These are phyloP conservation scores for Geotrichum macrosporum DNA, from an alignment of 1,139 yeast species.

Conservation along the genomic window DNA sequence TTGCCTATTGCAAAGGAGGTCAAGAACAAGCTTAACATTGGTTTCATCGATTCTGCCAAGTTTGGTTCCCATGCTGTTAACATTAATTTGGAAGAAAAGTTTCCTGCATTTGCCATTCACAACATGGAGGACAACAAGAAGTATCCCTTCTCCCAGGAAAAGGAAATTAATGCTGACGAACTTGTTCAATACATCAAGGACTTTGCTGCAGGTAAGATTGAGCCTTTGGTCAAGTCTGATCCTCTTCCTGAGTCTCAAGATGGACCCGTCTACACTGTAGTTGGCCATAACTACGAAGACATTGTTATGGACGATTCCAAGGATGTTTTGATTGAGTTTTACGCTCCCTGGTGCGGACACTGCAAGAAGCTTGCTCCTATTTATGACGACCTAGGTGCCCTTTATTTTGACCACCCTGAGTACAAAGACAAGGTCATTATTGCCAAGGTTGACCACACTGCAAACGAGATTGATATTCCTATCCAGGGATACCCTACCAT, in stretches of 20 bases:
- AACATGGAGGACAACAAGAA: constrained; percentile 63
- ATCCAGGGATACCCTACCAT: constrained; percentile 93
- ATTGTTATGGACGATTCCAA: constrained; percentile 63
- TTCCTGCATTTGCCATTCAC: constrained; percentile 91
- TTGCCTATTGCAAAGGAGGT: constrained; percentile 62
- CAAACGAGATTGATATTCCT: constrained; percentile 71
- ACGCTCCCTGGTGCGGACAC: constrained; percentile 99
- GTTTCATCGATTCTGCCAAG: constrained; percentile 74
- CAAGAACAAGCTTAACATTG: constrained; percentile 83
- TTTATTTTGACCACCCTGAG: constrained; percentile 48
- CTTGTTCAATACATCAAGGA: constrained; percentile 61
- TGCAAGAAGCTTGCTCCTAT: constrained; percentile 93
- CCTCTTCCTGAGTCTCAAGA: constrained; percentile 78
- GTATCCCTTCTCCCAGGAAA: constrained; percentile 60
- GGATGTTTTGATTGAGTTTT: constrained; percentile 89
- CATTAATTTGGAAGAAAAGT: constrained; percentile 70
- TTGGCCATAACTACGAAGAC: constrained; percentile 76
- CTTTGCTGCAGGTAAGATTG: constrained; percentile 58
- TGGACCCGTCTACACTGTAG: constrained; percentile 70
- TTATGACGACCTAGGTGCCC: constrained; percentile 79
- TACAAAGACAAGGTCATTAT: constrained; percentile 52
- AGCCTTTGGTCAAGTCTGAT: constrained; percentile 79
- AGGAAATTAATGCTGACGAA: constrained; percentile 43
- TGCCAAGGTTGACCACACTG: constrained; percentile 86
- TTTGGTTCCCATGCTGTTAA: constrained; percentile 88